A percentile compares a stretch with the other conserved stretches of the same genome.
These are phyloP conservation scores for Saccharomycopsis hybrid DNA, from an alignment of 1,139 yeast species.

Conservation along the genomic window DNA sequence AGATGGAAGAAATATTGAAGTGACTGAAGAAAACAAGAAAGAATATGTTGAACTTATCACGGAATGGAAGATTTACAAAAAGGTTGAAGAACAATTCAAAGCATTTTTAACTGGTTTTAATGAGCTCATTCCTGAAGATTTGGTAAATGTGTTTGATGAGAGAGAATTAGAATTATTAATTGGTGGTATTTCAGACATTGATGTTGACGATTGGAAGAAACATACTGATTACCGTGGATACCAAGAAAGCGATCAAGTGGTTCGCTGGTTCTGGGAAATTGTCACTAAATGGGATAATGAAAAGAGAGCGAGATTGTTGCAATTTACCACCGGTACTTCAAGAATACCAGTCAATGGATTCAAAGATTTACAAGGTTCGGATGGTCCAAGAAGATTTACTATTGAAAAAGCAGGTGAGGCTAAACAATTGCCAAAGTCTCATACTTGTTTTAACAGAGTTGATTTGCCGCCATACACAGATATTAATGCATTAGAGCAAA, in stretches of 20 bases:
- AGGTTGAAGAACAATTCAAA: slow-evolving; percentile 93
- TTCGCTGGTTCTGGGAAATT: slow-evolving; percentile 98
- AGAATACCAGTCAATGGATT: slow-evolving; percentile 98
- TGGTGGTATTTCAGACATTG: slow-evolving; percentile 98
- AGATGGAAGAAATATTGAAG: slow-evolving; percentile 81
- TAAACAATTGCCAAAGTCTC: slow-evolving; percentile 91
- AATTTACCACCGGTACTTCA: slow-evolving; percentile 97
- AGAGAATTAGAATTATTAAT: slow-evolving; percentile 92
- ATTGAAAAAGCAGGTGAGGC: slow-evolving; percentile 96
- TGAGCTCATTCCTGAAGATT: slow-evolving; percentile 93
- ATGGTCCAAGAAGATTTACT: slow-evolving; percentile 97
- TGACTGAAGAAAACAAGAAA: slow-evolving; percentile 87
- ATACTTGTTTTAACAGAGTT: slow-evolving; percentile 91
- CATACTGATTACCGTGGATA: slow-evolving; percentile 98
- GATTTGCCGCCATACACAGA: slow-evolving; percentile 81
- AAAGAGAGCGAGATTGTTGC: slow-evolving; percentile 90
- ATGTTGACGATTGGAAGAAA: slow-evolving; percentile 97
- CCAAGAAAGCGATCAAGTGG: slow-evolving; percentile 91
- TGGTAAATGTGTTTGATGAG: slow-evolving; percentile 94
- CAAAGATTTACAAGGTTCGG: slow-evolving; percentile 96
- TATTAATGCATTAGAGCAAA: slow-evolving; percentile 70
- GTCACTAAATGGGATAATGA: slow-evolving; percentile 93
- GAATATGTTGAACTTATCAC: slow-evolving; percentile 93
- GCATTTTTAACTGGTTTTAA: slow-evolving; percentile 97
- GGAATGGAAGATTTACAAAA: slow-evolving; percentile 91